Evolutionary conservation across 2,329 filamentous ascomycete species (phyloP), one percentile per base, ranked within the genome.

Genomic region (Aspergillus felis): DNA sequence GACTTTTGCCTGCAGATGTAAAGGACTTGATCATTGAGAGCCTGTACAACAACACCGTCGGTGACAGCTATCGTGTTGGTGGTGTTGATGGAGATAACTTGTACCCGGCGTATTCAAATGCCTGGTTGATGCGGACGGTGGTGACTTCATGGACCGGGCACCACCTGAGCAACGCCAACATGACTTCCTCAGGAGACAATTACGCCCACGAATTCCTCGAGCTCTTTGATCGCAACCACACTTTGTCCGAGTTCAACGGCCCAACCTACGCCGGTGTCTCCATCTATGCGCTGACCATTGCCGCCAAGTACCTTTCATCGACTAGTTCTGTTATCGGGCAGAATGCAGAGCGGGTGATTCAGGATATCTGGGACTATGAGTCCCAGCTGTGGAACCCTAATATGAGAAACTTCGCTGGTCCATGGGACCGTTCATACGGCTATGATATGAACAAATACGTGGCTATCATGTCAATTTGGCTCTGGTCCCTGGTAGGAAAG

Each of bases 371-470:
- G 84, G 72, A 77, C 4, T 75, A 78, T 3, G 74, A 83, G 1
- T 75, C 77, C 0, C 62, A 79, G 49, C 75, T 87, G 1, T 87
- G 84, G 75, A 82, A 87, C 54, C 80, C 84, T 0, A 76, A 79
- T 1, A 69, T 87, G 71, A 81, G 78, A 61, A 87, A 87, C 59
- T 78, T 87, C 50, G 84, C 84, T 2, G 85, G 85, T 0, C 85
- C 85, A 0, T 87, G 85, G 85, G 85, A 87, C 67, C 79, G 85
- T 0, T 76, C 80, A 0, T 87, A 87, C 60, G 84, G 84, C 0
- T 87, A 81, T 57, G 84, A 87, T 58, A 86, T 87, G 84, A 86
- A 84, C 55, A 73, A 78, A 6, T 87, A 87, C 62, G 67, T 86
- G 3, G 81, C 81, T 53, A 76, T 87, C 51, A 79, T 87, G 67